These are phyloP conservation scores for Cladosporium sp. DNA, from an alignment of 2,329 filamentous ascomycete genomes.

Conservation along the genomic window DNA sequence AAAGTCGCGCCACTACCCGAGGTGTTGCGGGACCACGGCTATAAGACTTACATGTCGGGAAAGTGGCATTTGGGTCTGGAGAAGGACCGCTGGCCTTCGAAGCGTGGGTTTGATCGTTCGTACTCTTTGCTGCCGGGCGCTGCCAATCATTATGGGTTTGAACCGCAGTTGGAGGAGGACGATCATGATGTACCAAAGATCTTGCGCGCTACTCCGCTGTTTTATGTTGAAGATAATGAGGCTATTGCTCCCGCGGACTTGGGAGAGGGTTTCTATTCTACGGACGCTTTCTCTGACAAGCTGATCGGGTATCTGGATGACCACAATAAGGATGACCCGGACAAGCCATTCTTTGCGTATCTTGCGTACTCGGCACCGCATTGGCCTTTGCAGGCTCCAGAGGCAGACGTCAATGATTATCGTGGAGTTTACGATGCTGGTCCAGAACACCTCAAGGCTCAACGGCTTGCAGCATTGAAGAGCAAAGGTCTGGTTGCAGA, in stretches of 20 bases:
- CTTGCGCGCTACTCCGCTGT: constrained; percentile 21
- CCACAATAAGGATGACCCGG: constrained; percentile 25
- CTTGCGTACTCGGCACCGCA: constrained; percentile 37
- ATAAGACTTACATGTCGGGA: constrained; percentile 41
- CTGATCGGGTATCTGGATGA: constrained; percentile 34
- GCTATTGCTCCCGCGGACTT: constrained; percentile 27
- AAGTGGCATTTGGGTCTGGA: constrained; percentile 44
- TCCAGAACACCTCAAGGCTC: constrained; percentile 30
- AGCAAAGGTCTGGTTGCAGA: constrained; percentile 32
- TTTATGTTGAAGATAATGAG: constrained; percentile 31
- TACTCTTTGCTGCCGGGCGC: constrained; percentile 24
- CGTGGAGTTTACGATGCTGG: constrained; percentile 31
- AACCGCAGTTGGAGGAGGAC: constrained; percentile 34
- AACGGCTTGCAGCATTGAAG: constrained; percentile 31
- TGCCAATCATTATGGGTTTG: constrained; percentile 41
- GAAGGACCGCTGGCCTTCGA: constrained; percentile 32
- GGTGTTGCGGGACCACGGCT: constrained; percentile 39
- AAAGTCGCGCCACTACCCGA: constrained; percentile 41
- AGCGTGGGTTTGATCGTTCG: constrained; percentile 37
- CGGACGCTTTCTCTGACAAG: constrained; percentile 36
- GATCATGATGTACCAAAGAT: constrained; percentile 13
- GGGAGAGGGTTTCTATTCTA: constrained; percentile 38
- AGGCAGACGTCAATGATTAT: constrained; percentile 31
- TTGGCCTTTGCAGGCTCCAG: constrained; percentile 37
- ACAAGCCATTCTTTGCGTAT: constrained; percentile 37